Percentiles rank a stretch among this genome's conserved stretches.
Conservation (phyloP, 2,329 filamentous ascomycete genomes). For the Arthrocladium fulminans region DNA sequence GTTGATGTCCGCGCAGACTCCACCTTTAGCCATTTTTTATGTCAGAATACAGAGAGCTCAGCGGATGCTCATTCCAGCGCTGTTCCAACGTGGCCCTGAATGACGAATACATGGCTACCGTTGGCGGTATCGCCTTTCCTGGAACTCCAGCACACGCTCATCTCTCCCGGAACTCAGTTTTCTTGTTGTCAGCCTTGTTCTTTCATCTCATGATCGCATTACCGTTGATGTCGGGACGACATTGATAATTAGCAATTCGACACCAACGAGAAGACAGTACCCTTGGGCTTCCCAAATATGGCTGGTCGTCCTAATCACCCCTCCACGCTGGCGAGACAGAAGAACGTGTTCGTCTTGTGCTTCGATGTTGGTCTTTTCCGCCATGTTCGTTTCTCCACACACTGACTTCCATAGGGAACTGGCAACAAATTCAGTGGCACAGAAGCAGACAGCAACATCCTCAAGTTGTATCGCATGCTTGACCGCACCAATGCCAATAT, state of each 20-base stretch:
- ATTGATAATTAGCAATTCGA: too few species aligned
- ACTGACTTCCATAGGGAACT: constrained; percentile 36
- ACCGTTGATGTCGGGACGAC: neutral
- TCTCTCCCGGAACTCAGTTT: neutral
- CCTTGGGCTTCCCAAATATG: neutral
- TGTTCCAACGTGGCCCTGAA: neutral
- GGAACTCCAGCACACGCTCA: neutral
- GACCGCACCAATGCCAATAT: constrained; percentile 18
- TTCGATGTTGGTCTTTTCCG: constrained; percentile 14
- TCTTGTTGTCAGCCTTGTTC: neutral
- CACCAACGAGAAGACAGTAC: neutral
- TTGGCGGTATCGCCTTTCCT: neutral
- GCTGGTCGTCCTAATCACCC: neutral
- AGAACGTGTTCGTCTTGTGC: constrained; percentile 17
- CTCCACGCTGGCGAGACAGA: constrained; percentile 8
- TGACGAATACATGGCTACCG: neutral
- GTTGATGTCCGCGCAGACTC: too few species aligned
- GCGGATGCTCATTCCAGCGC: neutral
- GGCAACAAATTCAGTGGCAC: constrained; percentile 38
- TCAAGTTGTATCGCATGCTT: constrained; percentile 37
- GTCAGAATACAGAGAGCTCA: too few species aligned
- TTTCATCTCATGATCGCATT: neutral
- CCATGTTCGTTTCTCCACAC: constrained; percentile 26
- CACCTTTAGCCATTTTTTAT: too few species aligned
- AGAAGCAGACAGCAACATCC: constrained; percentile 39